Conservation (phyloP, 768 basidiomycete species). For the Mycena venus region DNA sequence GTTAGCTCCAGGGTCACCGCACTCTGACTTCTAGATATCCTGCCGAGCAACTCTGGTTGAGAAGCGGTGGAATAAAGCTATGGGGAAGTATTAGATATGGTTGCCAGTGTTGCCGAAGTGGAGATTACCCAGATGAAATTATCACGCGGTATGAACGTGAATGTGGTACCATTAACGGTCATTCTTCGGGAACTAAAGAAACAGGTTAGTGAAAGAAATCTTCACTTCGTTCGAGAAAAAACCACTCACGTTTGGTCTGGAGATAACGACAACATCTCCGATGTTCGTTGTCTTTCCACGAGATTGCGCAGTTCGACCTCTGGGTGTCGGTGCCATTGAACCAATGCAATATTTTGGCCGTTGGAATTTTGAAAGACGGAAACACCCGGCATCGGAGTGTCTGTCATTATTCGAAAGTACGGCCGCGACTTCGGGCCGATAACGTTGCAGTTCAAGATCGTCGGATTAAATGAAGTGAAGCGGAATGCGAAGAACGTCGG, state of each 20-base stretch:
- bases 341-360: conserved; percentile 51
- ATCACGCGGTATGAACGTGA: conserved; percentile 27
- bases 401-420: conserved; percentile 54
- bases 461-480: conserved; percentile 31
- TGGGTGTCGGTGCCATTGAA: conserved; percentile 54
- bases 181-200: conserved; percentile 20
- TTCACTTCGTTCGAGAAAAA: not conserved
- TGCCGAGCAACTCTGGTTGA: conserved; percentile 49
- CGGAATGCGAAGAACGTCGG: conserved; percentile 31
- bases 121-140: conserved; percentile 37
- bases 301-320: conserved; percentile 53
- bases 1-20: conserved; percentile 60
- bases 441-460: conserved; percentile 54
- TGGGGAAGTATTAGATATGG: not conserved
- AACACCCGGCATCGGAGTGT: conserved; percentile 47
- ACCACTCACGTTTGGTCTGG: conserved; percentile 49
- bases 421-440: conserved; percentile 49
- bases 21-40: conserved; percentile 44
- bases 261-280: conserved; percentile 56
- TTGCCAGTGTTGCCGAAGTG: not conserved
- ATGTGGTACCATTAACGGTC: conserved; percentile 8
- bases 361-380: conserved; percentile 54
- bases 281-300: conserved; percentile 47
- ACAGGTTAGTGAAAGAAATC: not conserved
- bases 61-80: conserved; percentile 18